These are phyloP conservation scores for Cystobasidiaceae sp. DNA, from an alignment of 1,284 basidiomycete species.

Conservation along the genomic window DNA sequence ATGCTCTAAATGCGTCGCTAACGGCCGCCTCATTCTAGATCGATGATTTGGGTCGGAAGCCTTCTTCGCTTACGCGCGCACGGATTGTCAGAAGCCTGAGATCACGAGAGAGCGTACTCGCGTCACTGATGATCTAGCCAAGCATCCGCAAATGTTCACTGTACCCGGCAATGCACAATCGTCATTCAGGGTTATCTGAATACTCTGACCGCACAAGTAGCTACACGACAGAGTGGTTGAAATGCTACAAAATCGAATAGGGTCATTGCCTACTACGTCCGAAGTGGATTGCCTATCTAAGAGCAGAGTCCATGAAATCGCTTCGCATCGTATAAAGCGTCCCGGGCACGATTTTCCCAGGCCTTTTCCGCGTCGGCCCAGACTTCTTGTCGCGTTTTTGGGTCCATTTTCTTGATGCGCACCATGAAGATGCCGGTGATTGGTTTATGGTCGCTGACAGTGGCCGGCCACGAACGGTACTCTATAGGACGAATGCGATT, in stretches of 20 bases:
- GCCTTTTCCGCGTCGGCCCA: slow-evolving; percentile 37
- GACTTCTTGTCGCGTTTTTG: slow-evolving; percentile 56
- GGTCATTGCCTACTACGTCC: too few species aligned
- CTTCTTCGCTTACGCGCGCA: too few species aligned
- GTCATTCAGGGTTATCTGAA: too few species aligned
- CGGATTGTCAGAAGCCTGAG: too few species aligned
- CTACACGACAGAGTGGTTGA: too few species aligned
- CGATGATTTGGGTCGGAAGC: background rate
- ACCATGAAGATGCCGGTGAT: slow-evolving; percentile 68
- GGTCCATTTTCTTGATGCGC: slow-evolving; percentile 65
- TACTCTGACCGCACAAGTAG: too few species aligned
- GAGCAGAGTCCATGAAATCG: slow-evolving; percentile 30
- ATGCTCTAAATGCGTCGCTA: background rate
- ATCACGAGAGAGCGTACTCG: too few species aligned
- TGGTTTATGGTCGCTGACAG: slow-evolving; percentile 43
- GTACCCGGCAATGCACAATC: too few species aligned
- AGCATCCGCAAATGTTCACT: too few species aligned
- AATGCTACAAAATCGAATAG: too few species aligned
- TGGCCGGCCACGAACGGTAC: slow-evolving; percentile 26
- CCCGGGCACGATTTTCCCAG: slow-evolving; percentile 35
- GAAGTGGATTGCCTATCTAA: too few species aligned
- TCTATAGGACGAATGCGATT: slow-evolving; percentile 8
- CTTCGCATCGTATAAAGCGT: slow-evolving; percentile 30
- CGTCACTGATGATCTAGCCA: too few species aligned
- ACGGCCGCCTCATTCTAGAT: background rate